Evolutionary conservation across 2,329 filamentous ascomycete species (phyloP), one percentile per base, ranked within the genome.

Genomic region (Elsinoe arachidis): DNA sequence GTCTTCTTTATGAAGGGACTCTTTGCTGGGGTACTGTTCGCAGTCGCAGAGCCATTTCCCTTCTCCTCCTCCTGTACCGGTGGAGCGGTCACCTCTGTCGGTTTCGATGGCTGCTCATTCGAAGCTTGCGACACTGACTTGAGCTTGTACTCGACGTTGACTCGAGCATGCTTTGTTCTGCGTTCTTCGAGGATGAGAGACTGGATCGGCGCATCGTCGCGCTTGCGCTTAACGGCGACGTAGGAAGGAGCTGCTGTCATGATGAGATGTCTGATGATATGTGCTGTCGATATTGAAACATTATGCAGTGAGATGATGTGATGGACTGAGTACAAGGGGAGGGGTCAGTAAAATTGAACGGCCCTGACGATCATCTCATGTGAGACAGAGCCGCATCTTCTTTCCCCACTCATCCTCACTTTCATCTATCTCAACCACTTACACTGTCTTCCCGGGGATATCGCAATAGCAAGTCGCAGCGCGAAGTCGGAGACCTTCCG

Each of bases 221-320:
- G 76, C 62, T 80, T 78, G 57, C 80, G 74, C 69, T 82, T 83
- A 65, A 83, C 75, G 21, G 73, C 75, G 53, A 79, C 77, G 39
- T 76, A 72, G 56, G 78, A 76, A 39, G 76, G 77, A 44, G 76
- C 74, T 38, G 75, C 63, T 26, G 75, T 58, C 75, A 78, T 78
- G 17, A 56, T 64, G 35, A 23, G 19, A 23, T 35, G 39, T 39
- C 19, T 21, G 17, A 14, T 47, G 30, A 19, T 30, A 47, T 37
- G 15, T 21, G 11, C 19, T 38, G 49, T 38, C 6, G 34, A 38
- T 53, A 53, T 53, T 39, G 38, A 21, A 34, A 53, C 49, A 53
- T 53, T 53, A 38, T 53, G 11, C 12, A 23, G 1, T 9, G 5
- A 11, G 11, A 17, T 10, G 15, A 23, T 23, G n/a, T 53, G 30